Percentiles rank a stretch among this genome's conserved stretches.
Evolutionary conservation across 1,284 basidiomycete genomes (phyloP).

Genomic region (Ganoderma sinense): DNA sequence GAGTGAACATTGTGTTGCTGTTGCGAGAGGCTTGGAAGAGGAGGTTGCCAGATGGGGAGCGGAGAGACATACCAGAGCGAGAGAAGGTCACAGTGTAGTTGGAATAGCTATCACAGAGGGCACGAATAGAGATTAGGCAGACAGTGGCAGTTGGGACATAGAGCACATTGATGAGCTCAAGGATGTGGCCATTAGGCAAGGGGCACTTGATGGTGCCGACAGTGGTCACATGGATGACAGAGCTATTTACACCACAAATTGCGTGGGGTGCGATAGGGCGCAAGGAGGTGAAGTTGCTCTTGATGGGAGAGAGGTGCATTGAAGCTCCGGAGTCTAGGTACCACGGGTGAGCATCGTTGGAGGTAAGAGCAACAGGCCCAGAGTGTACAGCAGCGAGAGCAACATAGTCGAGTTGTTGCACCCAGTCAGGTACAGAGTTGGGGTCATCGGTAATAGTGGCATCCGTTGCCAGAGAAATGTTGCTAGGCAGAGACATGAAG

Average conservation of each 20-base stretch:
- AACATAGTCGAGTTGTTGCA: not conserved
- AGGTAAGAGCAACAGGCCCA: not conserved
- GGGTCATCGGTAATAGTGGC: not conserved
- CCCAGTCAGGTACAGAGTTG: not conserved
- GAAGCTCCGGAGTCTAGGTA: slow-evolving; percentile 42
- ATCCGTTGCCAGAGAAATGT: not conserved
- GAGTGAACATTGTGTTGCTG: not conserved
- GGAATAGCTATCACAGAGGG: slow-evolving; percentile 20
- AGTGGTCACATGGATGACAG: slow-evolving; percentile 39
- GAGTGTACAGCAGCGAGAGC: not conserved
- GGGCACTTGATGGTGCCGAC: slow-evolving; percentile 40
- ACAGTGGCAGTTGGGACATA: slow-evolving; percentile 37
- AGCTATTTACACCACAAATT: slow-evolving; percentile 43
- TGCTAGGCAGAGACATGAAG: not conserved
- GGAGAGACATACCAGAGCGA: slow-evolving; percentile 6
- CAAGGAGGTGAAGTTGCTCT: slow-evolving; percentile 39
- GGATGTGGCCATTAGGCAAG: slow-evolving; percentile 10
- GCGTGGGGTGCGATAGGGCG: slow-evolving; percentile 33
- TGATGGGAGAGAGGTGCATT: slow-evolving; percentile 38
- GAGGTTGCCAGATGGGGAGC: slow-evolving; percentile 2
- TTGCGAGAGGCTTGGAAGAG: slow-evolving; percentile 10
- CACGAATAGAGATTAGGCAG: slow-evolving; percentile 34
- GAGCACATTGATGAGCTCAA: slow-evolving; percentile 31
- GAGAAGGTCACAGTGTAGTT: slow-evolving; percentile 10
- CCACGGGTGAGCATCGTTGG: slow-evolving; percentile 30